These are phyloP conservation scores for Rhynchospora breviuscula DNA, from an alignment of 176 grass and related monocot genomes.

Conservation along the genomic window DNA sequence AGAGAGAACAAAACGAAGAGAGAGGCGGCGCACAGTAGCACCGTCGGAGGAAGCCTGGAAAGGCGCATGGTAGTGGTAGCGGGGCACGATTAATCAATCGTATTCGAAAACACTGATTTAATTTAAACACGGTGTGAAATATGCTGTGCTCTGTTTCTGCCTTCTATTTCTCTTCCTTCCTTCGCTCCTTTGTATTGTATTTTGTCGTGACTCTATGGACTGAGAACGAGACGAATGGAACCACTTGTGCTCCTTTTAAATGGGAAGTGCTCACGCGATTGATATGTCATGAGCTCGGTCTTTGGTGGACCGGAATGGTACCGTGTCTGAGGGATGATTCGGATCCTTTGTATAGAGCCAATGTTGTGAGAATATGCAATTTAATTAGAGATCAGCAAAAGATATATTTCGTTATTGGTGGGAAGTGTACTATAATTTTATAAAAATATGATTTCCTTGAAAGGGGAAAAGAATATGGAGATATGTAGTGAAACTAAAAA, in stretches of 20 bases:
- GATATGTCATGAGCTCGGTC: not conserved
- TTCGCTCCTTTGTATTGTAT: not conserved
- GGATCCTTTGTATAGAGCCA: not conserved
- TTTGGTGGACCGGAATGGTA: not conserved
- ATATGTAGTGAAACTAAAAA: not conserved
- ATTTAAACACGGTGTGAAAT: not conserved
- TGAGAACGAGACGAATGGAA: not conserved
- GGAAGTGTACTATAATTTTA: not conserved
- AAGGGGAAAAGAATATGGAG: not conserved
- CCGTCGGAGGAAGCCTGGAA: conserved; percentile 1
- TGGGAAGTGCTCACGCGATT: not conserved
- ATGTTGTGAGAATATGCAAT: too few relatives aligned
- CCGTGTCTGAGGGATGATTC: not conserved
- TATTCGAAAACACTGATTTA: not conserved
- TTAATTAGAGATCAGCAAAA: not conserved
- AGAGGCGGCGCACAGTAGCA: conserved; percentile 23
- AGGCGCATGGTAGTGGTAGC: conserved; percentile 1
- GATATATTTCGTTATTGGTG: not conserved
- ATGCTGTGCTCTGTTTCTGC: conserved; percentile 15
- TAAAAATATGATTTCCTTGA: not conserved
- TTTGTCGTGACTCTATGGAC: conserved; percentile 14
- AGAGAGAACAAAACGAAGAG: not conserved
- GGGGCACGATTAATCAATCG: conserved; percentile 18
- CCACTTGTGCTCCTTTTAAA: not conserved
- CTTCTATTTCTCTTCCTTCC: not conserved